Evolutionary conservation across 805 yeast species (phyloP), one percentile per base, ranked within the genome.

Genomic region (Hanseniaspora hatyaiensis): DNA sequence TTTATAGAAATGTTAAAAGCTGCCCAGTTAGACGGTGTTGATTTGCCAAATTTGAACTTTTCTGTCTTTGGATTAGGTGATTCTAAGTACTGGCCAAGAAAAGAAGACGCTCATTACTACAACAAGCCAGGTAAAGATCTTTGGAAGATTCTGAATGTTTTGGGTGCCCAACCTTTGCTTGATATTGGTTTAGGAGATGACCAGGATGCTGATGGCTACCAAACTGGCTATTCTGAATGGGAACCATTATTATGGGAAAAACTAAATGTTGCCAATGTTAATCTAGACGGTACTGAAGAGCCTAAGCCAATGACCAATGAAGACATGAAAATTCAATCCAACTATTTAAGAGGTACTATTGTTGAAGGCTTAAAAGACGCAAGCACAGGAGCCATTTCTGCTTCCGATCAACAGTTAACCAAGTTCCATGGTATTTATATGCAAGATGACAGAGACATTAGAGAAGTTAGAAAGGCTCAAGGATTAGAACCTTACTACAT

Each of bases 341-440:
- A 89, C 65, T 89, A 68, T 69, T 72, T 89, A 57, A 80, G 97
- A 66, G 97, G 97, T 58, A 85, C 95, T 0, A 88, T 89, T 63
- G 88, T 75, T 30, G 94, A 82, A 64, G 96, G 89, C 31, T 73
- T 89, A 51, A 59, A 63, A 49, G 96, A 89, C 62, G 72, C 73
- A 50, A 71, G 86, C 3, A 89, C 97, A 8, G 96, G 96, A 53
- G 88, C 95, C 13, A 83, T 89, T 54, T 74, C 82, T 54, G 92
- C 96, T 12, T 75, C 76, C 50, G 96, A 87, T 65, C 94, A 87
- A 67, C 96, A 88, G 66, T 66, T 89, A 64, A 87, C 96, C 55
- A 89, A 89, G 67, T 89, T 89, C 77, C 97, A 89, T 65, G 97
- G 97, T 67, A 86, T 87, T 55, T 89, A 89, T 65, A 86, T 89